Evolutionary conservation across 768 basidiomycete species (phyloP), one percentile per base, ranked within the genome.

Genomic region (Leucocoprinus leucothites): DNA sequence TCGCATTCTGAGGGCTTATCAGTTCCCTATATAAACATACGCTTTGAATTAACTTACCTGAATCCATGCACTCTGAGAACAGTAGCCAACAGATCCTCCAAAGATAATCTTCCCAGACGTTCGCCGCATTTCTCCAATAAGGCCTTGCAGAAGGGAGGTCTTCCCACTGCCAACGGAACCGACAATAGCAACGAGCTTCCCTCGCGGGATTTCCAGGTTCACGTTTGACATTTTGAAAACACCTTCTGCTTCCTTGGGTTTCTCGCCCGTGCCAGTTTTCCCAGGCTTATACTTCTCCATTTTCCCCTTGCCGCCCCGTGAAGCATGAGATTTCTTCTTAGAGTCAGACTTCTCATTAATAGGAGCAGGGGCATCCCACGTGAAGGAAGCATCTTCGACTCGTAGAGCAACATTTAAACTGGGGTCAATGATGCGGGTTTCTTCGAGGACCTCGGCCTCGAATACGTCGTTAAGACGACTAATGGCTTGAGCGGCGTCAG

Each of bases 31-130:
- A 59, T 48, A 34, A 21, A 62, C 22, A 16, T 46, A 21, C 55
- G 51, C 28, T 19, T 43, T 8, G 25, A 51, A 21, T 31, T 48
- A 25, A 56, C 57, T 58, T 56, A 81, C 85, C 69, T 94, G 91
- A 56, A 98, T 95, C 93, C 94, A 97, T 9, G 94, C 87, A 42
- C 78, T 85, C 65, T 98, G 94, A 14, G 87, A 84, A 61, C 90
- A 94, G 67, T 94, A 92, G 0, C 84, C 85, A 9, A 93, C 80
- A 9, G 81, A 80, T 0, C 88, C 91, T 54, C 90, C 87, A 63
- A 94, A 90, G 28, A 73, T 75, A 36, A 91, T 81, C 8, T 70
- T 78, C 2, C 92, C 92, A 11, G 71, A 66, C 0, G 82, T 85
- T 60, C 77, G 76, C 56, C 86, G 75, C 93, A 95, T 95, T 67